phyloP scores from a whole-genome alignment of 768 basidiomycete genomes.

The Dentipellis fragilis region DNA sequence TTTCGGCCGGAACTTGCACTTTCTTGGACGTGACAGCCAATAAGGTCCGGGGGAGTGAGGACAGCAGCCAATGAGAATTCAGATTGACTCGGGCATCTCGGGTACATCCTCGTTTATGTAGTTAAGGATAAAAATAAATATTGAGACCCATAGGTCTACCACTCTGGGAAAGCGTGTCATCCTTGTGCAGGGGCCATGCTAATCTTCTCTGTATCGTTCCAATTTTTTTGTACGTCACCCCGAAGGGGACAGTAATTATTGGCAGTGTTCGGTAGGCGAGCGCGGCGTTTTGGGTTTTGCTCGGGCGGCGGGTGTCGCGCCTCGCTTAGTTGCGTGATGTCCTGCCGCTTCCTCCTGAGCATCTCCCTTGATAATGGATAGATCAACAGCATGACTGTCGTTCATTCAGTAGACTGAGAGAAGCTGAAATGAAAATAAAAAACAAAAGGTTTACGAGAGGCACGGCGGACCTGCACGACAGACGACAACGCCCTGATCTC shows the following conservation, averaged over 20 bases:
- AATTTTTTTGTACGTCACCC: constrained; percentile 96
- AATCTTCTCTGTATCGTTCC: constrained; percentile 99
- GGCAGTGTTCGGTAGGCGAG: not conserved
- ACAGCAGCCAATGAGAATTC: no score
- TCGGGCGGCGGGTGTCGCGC: not conserved
- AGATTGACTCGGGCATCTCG: no score
- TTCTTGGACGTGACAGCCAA: no score
- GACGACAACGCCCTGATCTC: constrained; percentile 78
- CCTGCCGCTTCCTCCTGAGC: no score
- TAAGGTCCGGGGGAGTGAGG: no score
- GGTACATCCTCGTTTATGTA: no score
- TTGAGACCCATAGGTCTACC: constrained; percentile 42
- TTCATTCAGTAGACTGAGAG: not conserved
- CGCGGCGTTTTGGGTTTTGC: not conserved
- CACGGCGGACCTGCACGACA: constrained; percentile 74
- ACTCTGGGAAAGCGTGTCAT: constrained; percentile 97
- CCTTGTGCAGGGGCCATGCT: constrained; percentile 99
- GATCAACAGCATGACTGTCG: not conserved
- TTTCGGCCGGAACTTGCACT: no score
- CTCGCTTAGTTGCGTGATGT: no score
- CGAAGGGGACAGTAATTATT: constrained; percentile 54
- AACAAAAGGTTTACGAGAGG: constrained; percentile 68
- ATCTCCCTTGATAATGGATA: no score
- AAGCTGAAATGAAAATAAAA: not conserved
- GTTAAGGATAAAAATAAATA: constrained; percentile 19